Evolutionary conservation across 257 asterid species (phyloP).

Genomic region (Jacaranda mimosifolia): DNA sequence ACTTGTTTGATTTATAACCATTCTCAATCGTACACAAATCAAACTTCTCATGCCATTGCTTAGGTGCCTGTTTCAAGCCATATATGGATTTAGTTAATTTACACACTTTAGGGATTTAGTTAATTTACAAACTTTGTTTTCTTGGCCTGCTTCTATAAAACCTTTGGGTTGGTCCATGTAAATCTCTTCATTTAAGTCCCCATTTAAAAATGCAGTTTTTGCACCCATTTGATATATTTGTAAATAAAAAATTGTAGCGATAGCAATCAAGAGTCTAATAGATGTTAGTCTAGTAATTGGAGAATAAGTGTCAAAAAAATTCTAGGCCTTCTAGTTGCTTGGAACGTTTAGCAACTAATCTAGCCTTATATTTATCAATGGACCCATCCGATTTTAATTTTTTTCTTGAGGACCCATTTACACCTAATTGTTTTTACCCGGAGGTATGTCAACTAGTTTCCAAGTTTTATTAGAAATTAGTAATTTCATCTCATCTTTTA

Average conservation of each 20-base stretch:
- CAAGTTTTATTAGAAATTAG: too few species aligned
- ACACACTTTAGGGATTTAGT: too few species aligned
- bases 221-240: neutral
- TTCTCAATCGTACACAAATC: neutral
- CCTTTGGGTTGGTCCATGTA: neutral
- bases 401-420: too few species aligned
- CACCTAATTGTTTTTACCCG: too few species aligned
- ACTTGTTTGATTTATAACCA: neutral
- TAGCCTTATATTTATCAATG: too few species aligned
- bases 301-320: neutral
- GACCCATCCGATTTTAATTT: neutral
- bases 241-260: neutral
- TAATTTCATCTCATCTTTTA: too few species aligned
- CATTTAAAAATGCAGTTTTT: neutral
- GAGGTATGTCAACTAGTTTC: too few species aligned
- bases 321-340: neutral
- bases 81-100: neutral
- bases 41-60: slow-evolving; percentile 4
- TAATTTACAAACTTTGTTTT: too few species aligned
- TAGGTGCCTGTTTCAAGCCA: neutral
- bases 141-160: neutral
- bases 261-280: neutral
- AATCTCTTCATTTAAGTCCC: neutral
- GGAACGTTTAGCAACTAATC: neutral
- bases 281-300: neutral